A percentile compares a stretch with the other conserved stretches of the same genome.
phyloP scores from a whole-genome alignment of 75 land plant genomes.

The Cryptomeria japonica region DNA sequence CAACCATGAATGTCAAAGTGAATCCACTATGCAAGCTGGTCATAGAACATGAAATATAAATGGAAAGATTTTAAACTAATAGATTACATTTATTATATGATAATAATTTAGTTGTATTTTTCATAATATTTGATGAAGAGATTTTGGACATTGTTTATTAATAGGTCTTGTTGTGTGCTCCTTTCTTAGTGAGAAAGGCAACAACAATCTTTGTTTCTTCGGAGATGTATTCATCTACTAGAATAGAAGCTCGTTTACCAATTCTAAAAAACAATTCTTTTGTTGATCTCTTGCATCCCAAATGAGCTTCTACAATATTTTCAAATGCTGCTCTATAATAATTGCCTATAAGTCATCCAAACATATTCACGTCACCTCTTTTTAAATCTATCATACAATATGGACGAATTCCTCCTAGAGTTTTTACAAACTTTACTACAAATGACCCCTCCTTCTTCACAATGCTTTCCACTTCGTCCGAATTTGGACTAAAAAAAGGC shows the following conservation, averaged over 20 bases:
- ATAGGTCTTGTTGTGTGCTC: no score
- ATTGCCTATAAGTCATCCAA: not conserved
- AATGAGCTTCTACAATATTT: not conserved
- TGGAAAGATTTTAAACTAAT: no score
- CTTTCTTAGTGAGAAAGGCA: not conserved
- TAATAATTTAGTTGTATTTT: no score
- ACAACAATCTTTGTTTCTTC: not conserved
- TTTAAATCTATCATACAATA: not conserved
- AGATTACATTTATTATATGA: no score
- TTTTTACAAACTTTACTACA: constrained; percentile 16
- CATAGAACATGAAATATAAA: no score
- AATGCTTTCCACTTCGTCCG: constrained; percentile 37
- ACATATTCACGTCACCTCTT: not conserved
- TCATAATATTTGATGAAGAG: no score
- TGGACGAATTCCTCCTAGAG: not conserved
- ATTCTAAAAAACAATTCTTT: not conserved
- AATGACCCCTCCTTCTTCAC: constrained; percentile 46
- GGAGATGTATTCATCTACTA: not conserved
- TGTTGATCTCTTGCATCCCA: not conserved
- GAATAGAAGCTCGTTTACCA: not conserved
- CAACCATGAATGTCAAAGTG: no score
- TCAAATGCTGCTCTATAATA: not conserved
- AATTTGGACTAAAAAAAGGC: constrained; percentile 43
- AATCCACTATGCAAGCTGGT: no score
- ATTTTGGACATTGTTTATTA: no score